Conservation (phyloP, 2,329 filamentous ascomycete genomes). For the Nemania sp. region DNA sequence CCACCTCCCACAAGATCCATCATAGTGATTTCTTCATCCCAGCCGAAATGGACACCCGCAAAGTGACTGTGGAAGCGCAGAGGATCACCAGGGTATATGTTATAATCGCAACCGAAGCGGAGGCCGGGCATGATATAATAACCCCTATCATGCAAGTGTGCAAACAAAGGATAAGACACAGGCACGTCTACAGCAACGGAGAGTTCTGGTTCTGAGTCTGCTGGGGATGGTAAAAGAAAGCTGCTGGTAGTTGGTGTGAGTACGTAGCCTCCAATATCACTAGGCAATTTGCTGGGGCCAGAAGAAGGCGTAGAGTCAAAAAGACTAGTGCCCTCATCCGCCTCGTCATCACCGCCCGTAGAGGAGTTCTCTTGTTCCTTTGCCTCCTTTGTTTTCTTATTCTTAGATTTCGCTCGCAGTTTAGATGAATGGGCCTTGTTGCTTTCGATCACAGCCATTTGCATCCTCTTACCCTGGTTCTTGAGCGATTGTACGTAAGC, state of each 20-base stretch:
- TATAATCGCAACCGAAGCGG: conserved; percentile 93
- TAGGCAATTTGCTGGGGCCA: conserved; percentile 13
- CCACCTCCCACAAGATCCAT: conserved; percentile 89
- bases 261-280: conserved; percentile 38
- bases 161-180: conserved; percentile 79
- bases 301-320: conserved; percentile 40
- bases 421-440: conserved; percentile 36
- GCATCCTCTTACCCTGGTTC: conserved; percentile 56
- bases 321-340: conserved; percentile 33
- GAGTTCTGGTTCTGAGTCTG: conserved; percentile 18
- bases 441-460: conserved; percentile 42
- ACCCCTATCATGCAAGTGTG: conserved; percentile 79
- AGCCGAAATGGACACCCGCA: conserved; percentile 83
- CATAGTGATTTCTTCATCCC: conserved; percentile 87
- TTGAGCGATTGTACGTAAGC: conserved; percentile 72
- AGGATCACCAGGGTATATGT: conserved; percentile 94
- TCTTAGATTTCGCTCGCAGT: conserved; percentile 32
- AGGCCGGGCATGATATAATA: conserved; percentile 94
- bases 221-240: conserved; percentile 45
- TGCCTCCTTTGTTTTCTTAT: conserved; percentile 29
- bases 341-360: conserved; percentile 18
- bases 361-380: conserved; percentile 18
- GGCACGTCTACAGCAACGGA: conserved; percentile 50
- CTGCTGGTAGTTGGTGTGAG: conserved; percentile 57
- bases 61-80: conserved; percentile 97